phyloP scores from a whole-genome alignment of 202 grass and related monocot species.

The Hordeum pubiflorum region DNA sequence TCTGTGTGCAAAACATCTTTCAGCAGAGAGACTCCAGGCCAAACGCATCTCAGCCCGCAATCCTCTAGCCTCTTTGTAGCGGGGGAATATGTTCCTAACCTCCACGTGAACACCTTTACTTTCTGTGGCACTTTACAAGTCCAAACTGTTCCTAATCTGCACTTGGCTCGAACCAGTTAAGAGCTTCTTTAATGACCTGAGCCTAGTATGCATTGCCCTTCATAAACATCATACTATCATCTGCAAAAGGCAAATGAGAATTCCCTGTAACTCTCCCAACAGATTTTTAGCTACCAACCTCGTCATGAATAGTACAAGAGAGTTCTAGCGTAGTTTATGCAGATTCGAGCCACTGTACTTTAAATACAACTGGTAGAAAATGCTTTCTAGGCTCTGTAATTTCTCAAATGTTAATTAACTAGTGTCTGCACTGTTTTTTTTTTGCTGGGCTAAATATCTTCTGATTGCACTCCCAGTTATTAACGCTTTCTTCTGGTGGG shows the following conservation, averaged over 20 bases:
- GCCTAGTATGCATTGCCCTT: neutral
- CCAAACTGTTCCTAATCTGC: neutral
- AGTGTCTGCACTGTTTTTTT: neutral
- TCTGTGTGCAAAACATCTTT: neutral
- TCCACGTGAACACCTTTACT: neutral
- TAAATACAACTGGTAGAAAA: neutral
- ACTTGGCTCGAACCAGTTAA: neutral
- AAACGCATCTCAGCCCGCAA: neutral
- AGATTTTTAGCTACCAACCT: neutral
- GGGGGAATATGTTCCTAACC: neutral
- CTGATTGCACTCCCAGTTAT: slow-evolving; percentile 8
- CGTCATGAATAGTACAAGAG: neutral
- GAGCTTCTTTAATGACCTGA: neutral
- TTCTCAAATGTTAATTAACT: neutral
- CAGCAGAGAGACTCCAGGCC: neutral
- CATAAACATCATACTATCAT: neutral
- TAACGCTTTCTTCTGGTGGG: slow-evolving; percentile 8
- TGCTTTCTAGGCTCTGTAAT: neutral
- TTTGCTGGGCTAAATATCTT: neutral
- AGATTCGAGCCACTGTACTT: neutral
- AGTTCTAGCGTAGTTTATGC: neutral
- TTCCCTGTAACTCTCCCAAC: neutral
- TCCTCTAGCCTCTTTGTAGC: neutral
- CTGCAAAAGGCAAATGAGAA: neutral
- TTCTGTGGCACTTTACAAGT: neutral